phyloP scores from a whole-genome alignment of 371 early-diverging fungal genomes.

The Rhizomucor pusillus region DNA sequence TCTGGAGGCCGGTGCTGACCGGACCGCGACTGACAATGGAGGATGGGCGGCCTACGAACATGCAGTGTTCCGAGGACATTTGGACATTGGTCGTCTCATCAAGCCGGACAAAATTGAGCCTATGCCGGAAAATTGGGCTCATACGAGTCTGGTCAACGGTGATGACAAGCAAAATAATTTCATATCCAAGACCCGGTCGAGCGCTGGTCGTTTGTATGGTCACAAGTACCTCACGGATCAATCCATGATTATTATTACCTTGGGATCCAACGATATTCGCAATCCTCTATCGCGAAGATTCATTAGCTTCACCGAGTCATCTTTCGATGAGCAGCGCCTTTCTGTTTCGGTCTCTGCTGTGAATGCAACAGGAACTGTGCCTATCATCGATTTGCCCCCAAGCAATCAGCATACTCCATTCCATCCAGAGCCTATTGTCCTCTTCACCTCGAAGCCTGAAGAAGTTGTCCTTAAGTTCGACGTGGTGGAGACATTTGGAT shows the following conservation, averaged over 20 bases:
- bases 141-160: neutral
- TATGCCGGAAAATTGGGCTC: neutral
- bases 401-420: slow-evolving; percentile 24
- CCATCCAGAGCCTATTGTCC: slow-evolving; percentile 60
- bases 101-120: slow-evolving; percentile 25
- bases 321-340: slow-evolving; percentile 39
- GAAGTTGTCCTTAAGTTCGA: slow-evolving; percentile 62
- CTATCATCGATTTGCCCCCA: slow-evolving; percentile 60
- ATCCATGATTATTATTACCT: slow-evolving; percentile 62
- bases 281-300: slow-evolving; percentile 34
- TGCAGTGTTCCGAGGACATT: slow-evolving; percentile 63
- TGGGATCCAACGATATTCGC: slow-evolving; percentile 69
- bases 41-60: slow-evolving; percentile 73
- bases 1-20: slow-evolving; percentile 55
- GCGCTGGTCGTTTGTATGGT: slow-evolving; percentile 57
- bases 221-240: slow-evolving; percentile 66
- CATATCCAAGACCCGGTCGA: slow-evolving; percentile 19
- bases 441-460: slow-evolving; percentile 52
- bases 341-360: slow-evolving; percentile 62
- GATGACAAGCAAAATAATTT: neutral
- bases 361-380: slow-evolving; percentile 61
- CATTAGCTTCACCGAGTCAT: slow-evolving; percentile 17
- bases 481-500: slow-evolving; percentile 62
- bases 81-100: slow-evolving; percentile 49
- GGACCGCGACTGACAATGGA: slow-evolving; percentile 41